phyloP scores from a whole-genome alignment of 169 alveolate genomes.

The Cryptosporidium sp. region DNA sequence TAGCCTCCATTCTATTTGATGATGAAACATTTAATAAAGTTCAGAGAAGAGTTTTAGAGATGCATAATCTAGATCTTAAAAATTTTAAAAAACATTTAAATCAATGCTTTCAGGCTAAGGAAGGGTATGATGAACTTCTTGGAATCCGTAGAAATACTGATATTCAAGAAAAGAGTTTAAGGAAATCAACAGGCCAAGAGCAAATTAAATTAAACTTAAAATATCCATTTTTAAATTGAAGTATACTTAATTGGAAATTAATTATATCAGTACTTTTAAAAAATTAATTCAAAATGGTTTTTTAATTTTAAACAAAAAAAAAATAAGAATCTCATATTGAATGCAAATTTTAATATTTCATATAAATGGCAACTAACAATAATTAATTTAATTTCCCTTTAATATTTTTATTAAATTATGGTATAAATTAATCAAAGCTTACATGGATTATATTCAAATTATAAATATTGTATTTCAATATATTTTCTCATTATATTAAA shows the following conservation, averaged over 20 bases:
- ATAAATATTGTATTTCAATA: too few relatives aligned
- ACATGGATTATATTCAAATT: too few relatives aligned
- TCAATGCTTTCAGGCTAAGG: not conserved
- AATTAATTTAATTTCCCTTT: too few relatives aligned
- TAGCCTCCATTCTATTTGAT: slow-evolving; percentile 3
- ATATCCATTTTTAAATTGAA: not conserved
- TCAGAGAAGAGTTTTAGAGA: not conserved
- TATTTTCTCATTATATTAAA: too few relatives aligned
- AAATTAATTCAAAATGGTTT: not conserved
- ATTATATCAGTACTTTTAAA: not conserved
- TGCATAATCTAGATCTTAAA: slow-evolving; percentile 1
- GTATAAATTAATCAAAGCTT: too few relatives aligned
- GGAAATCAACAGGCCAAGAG: not conserved
- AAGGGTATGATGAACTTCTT: not conserved
- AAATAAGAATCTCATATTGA: too few relatives aligned
- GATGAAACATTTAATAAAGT: not conserved
- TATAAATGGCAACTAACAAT: too few relatives aligned
- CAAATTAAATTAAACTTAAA: not conserved
- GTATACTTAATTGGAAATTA: not conserved
- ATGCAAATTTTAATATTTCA: too few relatives aligned
- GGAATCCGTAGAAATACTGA: not conserved
- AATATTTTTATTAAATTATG: too few relatives aligned
- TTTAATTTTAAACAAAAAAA: too few relatives aligned
- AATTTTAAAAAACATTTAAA: not conserved
- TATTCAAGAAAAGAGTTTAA: slow-evolving; percentile 5